Percentiles rank a stretch among this genome's conserved stretches.
phyloP scores from a whole-genome alignment of 768 basidiomycete species.

The Termitomyces eurrhizus region DNA sequence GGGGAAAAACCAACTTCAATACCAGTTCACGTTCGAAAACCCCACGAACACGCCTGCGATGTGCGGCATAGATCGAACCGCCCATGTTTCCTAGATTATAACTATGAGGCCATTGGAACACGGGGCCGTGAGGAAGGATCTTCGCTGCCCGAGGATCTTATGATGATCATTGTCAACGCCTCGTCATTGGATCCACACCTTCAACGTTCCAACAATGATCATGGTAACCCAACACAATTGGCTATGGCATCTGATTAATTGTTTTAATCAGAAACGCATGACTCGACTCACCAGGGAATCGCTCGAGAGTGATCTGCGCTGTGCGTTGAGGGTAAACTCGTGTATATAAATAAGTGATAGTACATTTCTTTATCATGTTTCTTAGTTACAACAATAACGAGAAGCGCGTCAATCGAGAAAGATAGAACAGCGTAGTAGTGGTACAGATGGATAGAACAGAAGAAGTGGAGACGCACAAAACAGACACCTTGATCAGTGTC shows the following conservation, averaged over 20 bases:
- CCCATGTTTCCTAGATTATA: neutral
- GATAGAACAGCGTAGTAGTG: neutral
- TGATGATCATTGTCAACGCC: slow-evolving; percentile 1
- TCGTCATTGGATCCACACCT: slow-evolving; percentile 12
- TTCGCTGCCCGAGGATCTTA: slow-evolving; percentile 8
- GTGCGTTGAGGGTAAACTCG: neutral
- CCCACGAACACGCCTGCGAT: neutral
- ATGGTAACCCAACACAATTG: neutral
- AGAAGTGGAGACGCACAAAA: neutral
- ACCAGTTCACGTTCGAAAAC: neutral
- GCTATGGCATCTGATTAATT: neutral
- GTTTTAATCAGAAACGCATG: neutral
- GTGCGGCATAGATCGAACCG: neutral
- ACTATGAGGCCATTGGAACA: neutral
- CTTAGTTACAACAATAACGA: slow-evolving; percentile 4
- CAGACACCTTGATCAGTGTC: neutral
- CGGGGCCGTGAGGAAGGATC: slow-evolving; percentile 7
- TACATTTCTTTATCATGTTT: slow-evolving; percentile 10
- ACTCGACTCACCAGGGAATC: slow-evolving; percentile 4
- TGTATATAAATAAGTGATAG: slow-evolving; percentile 10
- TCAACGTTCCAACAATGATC: neutral
- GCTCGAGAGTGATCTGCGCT: neutral
- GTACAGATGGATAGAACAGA: neutral
- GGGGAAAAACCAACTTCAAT: too few relatives aligned
- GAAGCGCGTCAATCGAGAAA: neutral